Evolutionary conservation across 805 yeast genomes (phyloP).

Genomic region (Kuraishia hungarica): DNA sequence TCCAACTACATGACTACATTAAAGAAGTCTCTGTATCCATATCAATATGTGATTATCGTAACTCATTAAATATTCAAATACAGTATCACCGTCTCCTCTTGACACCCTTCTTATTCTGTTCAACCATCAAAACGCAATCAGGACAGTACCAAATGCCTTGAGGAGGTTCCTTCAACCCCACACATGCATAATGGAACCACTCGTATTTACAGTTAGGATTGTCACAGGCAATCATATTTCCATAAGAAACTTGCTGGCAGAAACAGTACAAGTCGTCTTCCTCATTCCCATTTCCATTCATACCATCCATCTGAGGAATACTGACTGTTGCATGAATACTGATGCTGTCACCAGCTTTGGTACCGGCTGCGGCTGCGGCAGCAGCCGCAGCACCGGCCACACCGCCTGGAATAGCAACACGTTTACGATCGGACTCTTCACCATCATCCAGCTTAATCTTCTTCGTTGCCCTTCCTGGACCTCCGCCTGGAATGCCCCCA

Average conservation of each 20-base stretch:
- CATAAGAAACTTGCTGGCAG: constrained; percentile 87
- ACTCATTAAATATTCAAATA: neutral
- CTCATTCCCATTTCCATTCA: constrained; percentile 33
- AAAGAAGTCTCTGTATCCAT: no score
- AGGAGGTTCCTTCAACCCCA: constrained; percentile 89
- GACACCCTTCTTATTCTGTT: constrained; percentile 16
- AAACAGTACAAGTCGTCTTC: constrained; percentile 76
- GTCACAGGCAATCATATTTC: constrained; percentile 58
- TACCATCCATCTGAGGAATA: neutral
- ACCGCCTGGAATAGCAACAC: neutral
- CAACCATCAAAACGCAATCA: constrained; percentile 47
- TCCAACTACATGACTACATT: no score
- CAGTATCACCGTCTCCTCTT: constrained; percentile 10
- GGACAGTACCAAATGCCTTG: constrained; percentile 96
- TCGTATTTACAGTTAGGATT: constrained; percentile 52
- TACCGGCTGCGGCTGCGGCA: no score
- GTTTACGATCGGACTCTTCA: neutral
- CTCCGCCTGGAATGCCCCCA: neutral
- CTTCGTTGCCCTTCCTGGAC: neutral
- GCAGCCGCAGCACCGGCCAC: no score
- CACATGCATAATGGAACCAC: constrained; percentile 70
- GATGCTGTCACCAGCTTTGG: neutral
- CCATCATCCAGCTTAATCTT: neutral
- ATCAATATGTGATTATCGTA: neutral
- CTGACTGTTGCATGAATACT: neutral